Base-by-base conservation (phyloP, 139 green algal genomes). In the Pseudopediastrum boryanum region DNA sequence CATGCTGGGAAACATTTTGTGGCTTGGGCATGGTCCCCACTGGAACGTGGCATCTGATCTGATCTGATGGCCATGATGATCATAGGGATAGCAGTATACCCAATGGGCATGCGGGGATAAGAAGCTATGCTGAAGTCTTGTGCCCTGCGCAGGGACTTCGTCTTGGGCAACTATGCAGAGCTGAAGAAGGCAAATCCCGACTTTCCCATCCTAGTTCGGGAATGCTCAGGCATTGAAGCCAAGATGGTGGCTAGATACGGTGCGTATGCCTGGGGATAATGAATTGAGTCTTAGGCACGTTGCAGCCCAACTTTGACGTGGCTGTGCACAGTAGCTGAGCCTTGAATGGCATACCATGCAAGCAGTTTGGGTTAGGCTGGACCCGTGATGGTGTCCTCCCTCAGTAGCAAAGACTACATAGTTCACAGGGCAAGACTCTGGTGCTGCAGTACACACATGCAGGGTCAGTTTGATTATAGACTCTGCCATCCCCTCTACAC, bases 171-270 rank as follows among this genome's bases (percentile, higher is more conserved):
- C 62, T 97, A 97, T 48, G 81, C 89, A 29, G 94, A 97, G 51
- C 85, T 97, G 25, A 97, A 98, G 86, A 94, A 93, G 77, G 89
- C 85, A 58, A 97, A 98, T 83, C 94, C 94, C 5, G 85, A 84
- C 13, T 94, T 97, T 48, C 94, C 94, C 19, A 92, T 97, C 61
- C 85, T 98, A 0, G 85, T 97, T 1, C 89, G 94, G 4, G 94
- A 97, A 79, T 90, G 78, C 52, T 77, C 79, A 27, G 90, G 89
- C 27, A 75, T 85, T 33, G 87, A 96, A 78, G 93, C 94, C 3
- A 89, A 88, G 80, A 74, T 97, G 0, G 90, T 85, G 29, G 94
- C 94, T 0, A 77, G 94, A 62, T 97, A 94, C 50, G 93, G 93
- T 97, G 78, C 19, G 91, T 67, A 13, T 12, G 59, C 25, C 12